Evolutionary conservation across 495 filamentous ascomycete species (phyloP).

Genomic region (Peziza echinospora): DNA sequence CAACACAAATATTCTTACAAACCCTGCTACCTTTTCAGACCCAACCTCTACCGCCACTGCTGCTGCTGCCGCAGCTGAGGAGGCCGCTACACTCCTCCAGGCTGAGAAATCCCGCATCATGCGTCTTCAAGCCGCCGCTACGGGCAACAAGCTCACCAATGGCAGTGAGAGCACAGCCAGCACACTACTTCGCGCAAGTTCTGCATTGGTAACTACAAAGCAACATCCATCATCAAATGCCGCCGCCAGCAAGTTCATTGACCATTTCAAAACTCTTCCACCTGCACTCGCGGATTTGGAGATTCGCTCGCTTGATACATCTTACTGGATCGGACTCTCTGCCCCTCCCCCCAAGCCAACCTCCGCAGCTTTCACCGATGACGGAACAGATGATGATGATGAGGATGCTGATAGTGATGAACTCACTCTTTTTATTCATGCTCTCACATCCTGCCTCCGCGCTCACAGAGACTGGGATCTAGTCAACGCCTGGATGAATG

Average conservation of each 20-base stretch:
- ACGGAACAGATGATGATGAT: not conserved
- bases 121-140: slow-evolving; percentile 23
- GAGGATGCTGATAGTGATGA: slow-evolving; percentile 22
- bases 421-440: slow-evolving; percentile 45
- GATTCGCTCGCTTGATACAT: slow-evolving; percentile 48
- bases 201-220: slow-evolving; percentile 30
- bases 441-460: slow-evolving; percentile 45
- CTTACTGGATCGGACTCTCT: slow-evolving; percentile 23
- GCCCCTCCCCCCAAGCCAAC: slow-evolving; percentile 7
- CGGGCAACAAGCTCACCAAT: slow-evolving; percentile 5
- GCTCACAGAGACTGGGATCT: slow-evolving; percentile 68
- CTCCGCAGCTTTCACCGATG: no score
- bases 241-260: slow-evolving; percentile 35
- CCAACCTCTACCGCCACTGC: slow-evolving; percentile 3
- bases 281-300: slow-evolving; percentile 73
- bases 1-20: slow-evolving; percentile 12
- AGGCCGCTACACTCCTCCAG: slow-evolving; percentile 10
- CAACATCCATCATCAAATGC: slow-evolving; percentile 17
- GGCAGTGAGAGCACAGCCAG: slow-evolving; percentile 29
- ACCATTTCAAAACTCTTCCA: slow-evolving; percentile 53
- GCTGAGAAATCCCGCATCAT: slow-evolving; percentile 33
- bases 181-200: slow-evolving; percentile 30
- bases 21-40: slow-evolving; percentile 2
- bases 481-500: slow-evolving; percentile 87
- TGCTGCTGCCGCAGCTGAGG: slow-evolving; percentile 4